Evolutionary conservation across 345 rosid genomes (phyloP).

Genomic region (Excoecaria agallocha): DNA sequence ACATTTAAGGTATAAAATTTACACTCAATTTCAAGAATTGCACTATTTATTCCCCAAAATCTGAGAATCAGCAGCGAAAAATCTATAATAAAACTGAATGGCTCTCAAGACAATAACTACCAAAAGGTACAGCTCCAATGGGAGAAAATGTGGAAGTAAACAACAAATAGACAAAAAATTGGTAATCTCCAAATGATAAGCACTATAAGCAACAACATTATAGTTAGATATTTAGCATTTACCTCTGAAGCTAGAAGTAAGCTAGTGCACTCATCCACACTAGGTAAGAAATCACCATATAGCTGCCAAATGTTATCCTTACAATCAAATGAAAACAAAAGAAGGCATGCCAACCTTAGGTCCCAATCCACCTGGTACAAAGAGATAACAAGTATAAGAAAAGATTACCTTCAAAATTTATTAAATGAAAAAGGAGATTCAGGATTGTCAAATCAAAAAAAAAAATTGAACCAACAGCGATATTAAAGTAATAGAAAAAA

Average conservation of each 20-base stretch:
- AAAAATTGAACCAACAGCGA: conserved; percentile 9
- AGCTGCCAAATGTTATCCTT: conserved; percentile 84
- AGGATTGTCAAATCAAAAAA: conserved; percentile 4
- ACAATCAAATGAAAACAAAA: conserved; percentile 70
- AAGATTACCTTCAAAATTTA: neutral
- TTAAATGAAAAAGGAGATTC: conserved; percentile 4
- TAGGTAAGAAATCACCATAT: conserved; percentile 85
- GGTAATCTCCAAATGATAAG: neutral
- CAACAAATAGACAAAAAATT: neutral
- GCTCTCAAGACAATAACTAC: neutral
- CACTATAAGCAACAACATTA: neutral
- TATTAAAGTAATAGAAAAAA: neutral
- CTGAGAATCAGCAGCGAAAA: neutral
- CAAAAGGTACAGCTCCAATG: neutral
- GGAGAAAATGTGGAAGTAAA: neutral
- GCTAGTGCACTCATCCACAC: conserved; percentile 79
- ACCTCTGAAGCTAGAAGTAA: conserved; percentile 97
- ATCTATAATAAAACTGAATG: neutral
- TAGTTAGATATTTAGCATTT: conserved; percentile 1
- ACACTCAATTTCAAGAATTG: neutral
- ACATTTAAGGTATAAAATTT: neutral
- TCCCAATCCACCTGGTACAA: conserved; percentile 89
- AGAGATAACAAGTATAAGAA: conserved; percentile 13
- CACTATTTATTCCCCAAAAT: neutral
- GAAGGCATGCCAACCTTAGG: conserved; percentile 88